Evolutionary conservation across 768 basidiomycete genomes (phyloP), one percentile per base, ranked within the genome.

Genomic region (Leccinellum albellum): DNA sequence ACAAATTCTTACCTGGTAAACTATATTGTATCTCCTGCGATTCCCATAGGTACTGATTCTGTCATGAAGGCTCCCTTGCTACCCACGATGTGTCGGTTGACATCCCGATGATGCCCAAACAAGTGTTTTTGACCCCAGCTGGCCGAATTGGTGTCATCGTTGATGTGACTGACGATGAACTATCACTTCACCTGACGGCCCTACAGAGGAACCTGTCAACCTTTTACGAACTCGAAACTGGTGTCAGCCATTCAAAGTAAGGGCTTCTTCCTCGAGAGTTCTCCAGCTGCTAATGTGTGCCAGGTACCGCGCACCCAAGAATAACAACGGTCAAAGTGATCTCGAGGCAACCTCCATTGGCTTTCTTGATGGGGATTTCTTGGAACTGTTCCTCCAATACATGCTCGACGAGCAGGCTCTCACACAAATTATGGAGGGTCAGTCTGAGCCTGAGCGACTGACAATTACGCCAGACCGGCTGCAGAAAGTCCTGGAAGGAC

Each of bases 361-460:
- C 15, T 94, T 97, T 78, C 76, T 97, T 28, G 94, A 97, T 59
- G 94, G 94, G 1, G 88, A 91, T 66, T 89, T 94, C 61, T 67
- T 97, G 20, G 90, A 94, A 70, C 73, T 76, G 20, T 85, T 89
- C 69, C 75, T 87, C 52, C 71, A 70, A 17, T 74, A 78, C 49
- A 67, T 66, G 35, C 68, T 64, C 13, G 73, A 78, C 20, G 71
- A 77, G 1, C 65, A 74, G 6, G 70, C 77, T 23, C 72, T 84
- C n/a, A 70, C 79, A 52, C 72, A 77, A 57, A 81, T 90, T 10
- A 72, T 87, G 61, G 65, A 74, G 28, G 90, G 89, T 9, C 71
- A 75, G 17, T 83, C 74, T 53, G 78, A 82, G 51, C 82, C 82
- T 3, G 88, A 92, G 71, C 72, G 72, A 32, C 67, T 92, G 17